Percentiles rank a stretch among this genome's conserved stretches.
Evolutionary conservation across 768 basidiomycete species (phyloP).

Genomic region (Tricholoma sp.): DNA sequence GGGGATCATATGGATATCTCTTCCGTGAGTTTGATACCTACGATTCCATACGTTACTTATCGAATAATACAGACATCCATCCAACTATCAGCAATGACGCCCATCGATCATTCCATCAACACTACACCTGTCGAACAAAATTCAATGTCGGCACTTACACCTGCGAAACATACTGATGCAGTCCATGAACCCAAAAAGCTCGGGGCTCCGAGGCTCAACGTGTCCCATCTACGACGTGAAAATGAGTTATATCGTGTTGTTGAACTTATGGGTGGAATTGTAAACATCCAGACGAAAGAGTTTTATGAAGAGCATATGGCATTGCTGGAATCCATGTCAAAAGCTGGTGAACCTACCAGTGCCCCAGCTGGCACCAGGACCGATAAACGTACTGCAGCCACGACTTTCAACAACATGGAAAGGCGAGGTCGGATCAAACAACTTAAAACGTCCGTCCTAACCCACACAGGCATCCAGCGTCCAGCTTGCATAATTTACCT

Average conservation of each 20-base stretch:
- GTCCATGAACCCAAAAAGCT: slow-evolving; percentile 1
- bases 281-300: slow-evolving; percentile 62
- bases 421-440: slow-evolving; percentile 63
- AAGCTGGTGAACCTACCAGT: slow-evolving; percentile 65
- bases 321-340: slow-evolving; percentile 51
- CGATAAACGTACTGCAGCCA: slow-evolving; percentile 68
- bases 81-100: not conserved
- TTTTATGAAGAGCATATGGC: slow-evolving; percentile 63
- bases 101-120: not conserved
- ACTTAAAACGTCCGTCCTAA: slow-evolving; percentile 59
- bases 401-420: slow-evolving; percentile 59
- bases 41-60: too few relatives aligned
- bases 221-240: slow-evolving; percentile 75
- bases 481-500: slow-evolving; percentile 63
- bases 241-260: slow-evolving; percentile 71
- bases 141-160: not conserved
- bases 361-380: slow-evolving; percentile 61
- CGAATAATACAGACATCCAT: not conserved
- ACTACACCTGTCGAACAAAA: not conserved
- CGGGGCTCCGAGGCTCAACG: slow-evolving; percentile 45
- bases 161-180: not conserved
- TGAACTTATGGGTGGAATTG: slow-evolving; percentile 61
- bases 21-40: not conserved
- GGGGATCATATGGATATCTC: not conserved
- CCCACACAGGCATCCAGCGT: slow-evolving; percentile 53